These are phyloP conservation scores for Sutorius eximius DNA, from an alignment of 1,284 basidiomycete genomes.

Conservation along the genomic window DNA sequence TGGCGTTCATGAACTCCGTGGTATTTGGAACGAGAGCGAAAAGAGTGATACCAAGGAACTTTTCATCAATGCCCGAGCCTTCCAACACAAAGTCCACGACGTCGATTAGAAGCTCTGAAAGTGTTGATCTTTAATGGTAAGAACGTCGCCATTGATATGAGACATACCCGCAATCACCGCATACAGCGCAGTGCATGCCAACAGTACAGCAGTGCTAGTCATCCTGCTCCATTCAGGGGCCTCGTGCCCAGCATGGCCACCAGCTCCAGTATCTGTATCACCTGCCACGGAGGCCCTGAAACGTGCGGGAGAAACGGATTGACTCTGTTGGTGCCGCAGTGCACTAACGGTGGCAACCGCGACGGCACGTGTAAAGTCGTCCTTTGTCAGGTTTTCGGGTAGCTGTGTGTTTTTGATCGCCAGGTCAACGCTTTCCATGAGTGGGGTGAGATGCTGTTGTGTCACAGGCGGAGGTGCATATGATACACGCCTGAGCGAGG, in stretches of 20 bases:
- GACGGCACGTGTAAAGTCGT: constrained; percentile 89
- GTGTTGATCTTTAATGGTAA: neutral
- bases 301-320: constrained; percentile 49
- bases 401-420: constrained; percentile 66
- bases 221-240: constrained; percentile 93
- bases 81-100: constrained; percentile 95
- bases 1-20: constrained; percentile 99
- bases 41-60: constrained; percentile 94
- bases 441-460: constrained; percentile 54
- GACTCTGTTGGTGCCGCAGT: constrained; percentile 70
- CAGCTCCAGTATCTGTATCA: constrained; percentile 44
- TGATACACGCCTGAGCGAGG: constrained; percentile 52
- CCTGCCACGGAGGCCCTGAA: constrained; percentile 33
- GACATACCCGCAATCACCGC: constrained; percentile 90
- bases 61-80: constrained; percentile 95
- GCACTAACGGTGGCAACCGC: constrained; percentile 89
- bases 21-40: constrained; percentile 99
- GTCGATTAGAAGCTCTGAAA: constrained; percentile 85
- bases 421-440: constrained; percentile 76
- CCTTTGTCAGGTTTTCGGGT: constrained; percentile 70
- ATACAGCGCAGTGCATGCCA: constrained; percentile 91
- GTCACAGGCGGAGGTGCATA: constrained; percentile 49
- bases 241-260: constrained; percentile 85
- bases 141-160: neutral
- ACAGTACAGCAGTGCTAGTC: constrained; percentile 83